Base-by-base conservation (phyloP, 208 protist genomes). In the Acanthamoeba royreba region DNA sequence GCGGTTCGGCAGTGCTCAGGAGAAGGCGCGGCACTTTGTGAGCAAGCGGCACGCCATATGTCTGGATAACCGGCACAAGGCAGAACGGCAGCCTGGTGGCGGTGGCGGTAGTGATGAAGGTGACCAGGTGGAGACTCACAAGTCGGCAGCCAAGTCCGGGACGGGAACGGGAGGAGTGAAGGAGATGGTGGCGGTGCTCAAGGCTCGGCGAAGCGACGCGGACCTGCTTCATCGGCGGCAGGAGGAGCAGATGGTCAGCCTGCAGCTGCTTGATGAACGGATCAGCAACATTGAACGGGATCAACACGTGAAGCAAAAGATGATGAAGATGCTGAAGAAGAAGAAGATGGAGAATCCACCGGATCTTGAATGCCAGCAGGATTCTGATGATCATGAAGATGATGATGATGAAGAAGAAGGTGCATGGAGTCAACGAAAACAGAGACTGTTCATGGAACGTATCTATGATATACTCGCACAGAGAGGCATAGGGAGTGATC, bases 1-100 rank as follows among this genome's bases (percentile, higher is more conserved):
- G 38, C n/a, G n/a, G 77, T 90, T 90, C 53, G 49, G 4, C 4
- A 69, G 22, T 1, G 47, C 83, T 17, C 47, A 69, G 15, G 83
- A 90, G 38, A 90, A 90, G 83, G 83, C 83, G 19, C 47, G 53
- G 0, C 83, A 90, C 53, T 72, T 90, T 33, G 83, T 90, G n/a
- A 90, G 83, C 83, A 90, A 90, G 38, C 47, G 83, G 5, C 83
- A 90, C 33, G 53, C 53, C 38, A 22, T 90, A 4, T 58, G 47
- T n/a, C 46, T 72, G 22, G 83, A 90, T 33, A 43, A 90, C 40
- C 4, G 83, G 38, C 53, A 66, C 15, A 90, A 58, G 53, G 83
- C 49, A 17, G 28, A 42, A 79, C 66, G 31, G 13, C 66, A 79
- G 33, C 66, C 19, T 19, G 35, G 17, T 5, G 35, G 0, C 11